phyloP scores from a whole-genome alignment of 2,329 filamentous ascomycete genomes.

The Pezicula radicicola region DNA sequence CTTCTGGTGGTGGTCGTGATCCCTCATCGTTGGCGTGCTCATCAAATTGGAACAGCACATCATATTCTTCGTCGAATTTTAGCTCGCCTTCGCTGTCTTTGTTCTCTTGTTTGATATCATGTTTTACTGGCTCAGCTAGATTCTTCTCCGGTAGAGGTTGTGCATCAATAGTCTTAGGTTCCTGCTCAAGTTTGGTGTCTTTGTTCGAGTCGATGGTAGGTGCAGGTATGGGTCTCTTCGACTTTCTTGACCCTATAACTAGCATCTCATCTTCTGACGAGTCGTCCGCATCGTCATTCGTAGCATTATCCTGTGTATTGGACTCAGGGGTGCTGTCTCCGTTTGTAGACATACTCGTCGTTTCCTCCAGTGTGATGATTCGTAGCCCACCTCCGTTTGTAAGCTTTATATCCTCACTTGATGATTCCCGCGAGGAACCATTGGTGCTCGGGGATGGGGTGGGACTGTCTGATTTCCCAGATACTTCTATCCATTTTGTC shows the following conservation, averaged over 20 bases:
- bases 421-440: background rate
- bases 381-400: background rate
- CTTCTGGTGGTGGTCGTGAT: slow-evolving; percentile 7
- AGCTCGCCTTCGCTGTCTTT: slow-evolving; percentile 4
- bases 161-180: background rate
- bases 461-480: slow-evolving; percentile 27
- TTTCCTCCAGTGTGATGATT: background rate
- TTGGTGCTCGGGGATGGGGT: slow-evolving; percentile 20
- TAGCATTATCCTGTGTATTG: background rate
- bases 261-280: background rate
- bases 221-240: background rate
- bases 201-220: background rate
- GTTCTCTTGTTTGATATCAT: background rate
- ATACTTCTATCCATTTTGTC: slow-evolving; percentile 28
- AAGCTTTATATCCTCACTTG: background rate
- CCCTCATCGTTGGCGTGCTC: slow-evolving; percentile 12
- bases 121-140: background rate
- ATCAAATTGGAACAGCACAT: slow-evolving; percentile 25
- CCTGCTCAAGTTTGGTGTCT: background rate
- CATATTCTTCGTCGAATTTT: slow-evolving; percentile 16
- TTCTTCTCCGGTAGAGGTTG: slow-evolving; percentile 1
- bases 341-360: background rate
- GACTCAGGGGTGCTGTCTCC: background rate
- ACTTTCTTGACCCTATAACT: background rate
- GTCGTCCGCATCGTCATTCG: background rate